Conservation (phyloP, 306 rosid species). For the Calophaca sinica region DNA sequence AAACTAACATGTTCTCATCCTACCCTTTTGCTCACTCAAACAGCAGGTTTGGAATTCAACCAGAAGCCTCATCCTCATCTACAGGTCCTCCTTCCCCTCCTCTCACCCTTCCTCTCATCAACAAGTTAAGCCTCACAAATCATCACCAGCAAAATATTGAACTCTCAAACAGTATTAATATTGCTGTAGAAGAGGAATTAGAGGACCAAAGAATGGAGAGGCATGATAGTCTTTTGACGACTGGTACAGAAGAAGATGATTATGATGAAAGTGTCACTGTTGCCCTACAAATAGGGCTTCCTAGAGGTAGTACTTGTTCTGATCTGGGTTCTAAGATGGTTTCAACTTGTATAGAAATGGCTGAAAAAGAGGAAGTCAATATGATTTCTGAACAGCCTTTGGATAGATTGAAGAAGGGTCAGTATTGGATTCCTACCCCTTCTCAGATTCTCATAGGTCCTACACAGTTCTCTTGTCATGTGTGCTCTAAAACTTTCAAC, state of each 20-base stretch:
- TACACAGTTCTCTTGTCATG: constrained; percentile 77
- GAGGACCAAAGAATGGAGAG: constrained; percentile 32
- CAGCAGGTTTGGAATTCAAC: constrained; percentile 41
- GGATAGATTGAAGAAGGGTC: constrained; percentile 60
- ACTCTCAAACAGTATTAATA: constrained; percentile 35
- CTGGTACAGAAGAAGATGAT: not conserved
- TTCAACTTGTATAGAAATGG: constrained; percentile 41
- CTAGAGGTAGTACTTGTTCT: constrained; percentile 50
- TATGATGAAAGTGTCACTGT: constrained; percentile 50
- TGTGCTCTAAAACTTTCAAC: constrained; percentile 85
- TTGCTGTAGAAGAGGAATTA: constrained; percentile 2
- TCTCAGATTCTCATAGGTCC: constrained; percentile 91
- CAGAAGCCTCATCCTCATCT: constrained; percentile 38
- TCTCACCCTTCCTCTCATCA: constrained; percentile 68
- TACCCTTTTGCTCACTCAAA: constrained; percentile 37
- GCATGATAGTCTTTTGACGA: not conserved
- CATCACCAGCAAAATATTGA: constrained; percentile 35
- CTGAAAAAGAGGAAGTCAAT: constrained; percentile 36
- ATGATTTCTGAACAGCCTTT: constrained; percentile 50
- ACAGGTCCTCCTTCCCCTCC: constrained; percentile 51
- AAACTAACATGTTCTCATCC: constrained; percentile 49
- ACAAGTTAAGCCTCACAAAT: constrained; percentile 53
- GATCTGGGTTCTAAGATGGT: constrained; percentile 45
- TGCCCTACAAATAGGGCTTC: constrained; percentile 71
- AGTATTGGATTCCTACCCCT: constrained; percentile 88